Percentiles rank a stretch among this genome's conserved stretches.
These are phyloP conservation scores for Tolypocladium tundrense DNA, from an alignment of 2,329 filamentous ascomycete genomes.

Conservation along the genomic window DNA sequence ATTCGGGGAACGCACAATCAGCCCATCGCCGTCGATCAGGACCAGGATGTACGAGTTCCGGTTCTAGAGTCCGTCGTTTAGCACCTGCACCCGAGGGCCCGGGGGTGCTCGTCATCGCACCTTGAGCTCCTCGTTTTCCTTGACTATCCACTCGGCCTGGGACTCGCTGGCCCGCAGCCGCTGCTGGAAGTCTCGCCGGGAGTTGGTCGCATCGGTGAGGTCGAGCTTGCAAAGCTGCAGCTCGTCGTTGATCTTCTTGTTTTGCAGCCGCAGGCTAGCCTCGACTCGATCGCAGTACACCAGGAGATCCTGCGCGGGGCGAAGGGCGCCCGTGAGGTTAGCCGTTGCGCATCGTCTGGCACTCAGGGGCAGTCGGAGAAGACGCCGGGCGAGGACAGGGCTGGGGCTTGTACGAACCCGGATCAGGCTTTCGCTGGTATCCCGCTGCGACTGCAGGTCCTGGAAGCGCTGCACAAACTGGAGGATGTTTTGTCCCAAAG, in stretches of 20 bases:
- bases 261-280: slow-evolving; percentile 31
- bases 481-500: slow-evolving; percentile 20
- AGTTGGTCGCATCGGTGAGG: slow-evolving; percentile 36
- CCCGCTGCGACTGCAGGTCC: slow-evolving; percentile 28
- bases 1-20: slow-evolving; percentile 33
- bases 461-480: slow-evolving; percentile 39
- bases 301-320: slow-evolving; percentile 17
- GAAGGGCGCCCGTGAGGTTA: background rate
- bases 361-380: background rate
- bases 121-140: slow-evolving; percentile 34
- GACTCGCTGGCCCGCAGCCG: slow-evolving; percentile 29
- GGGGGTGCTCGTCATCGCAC: slow-evolving; percentile 16
- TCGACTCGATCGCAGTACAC: slow-evolving; percentile 31
- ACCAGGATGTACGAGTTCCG: slow-evolving; percentile 50
- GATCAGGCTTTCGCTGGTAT: slow-evolving; percentile 33
- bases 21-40: slow-evolving; percentile 52
- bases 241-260: slow-evolving; percentile 26
- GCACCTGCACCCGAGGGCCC: background rate
- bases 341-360: background rate
- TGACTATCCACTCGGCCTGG: slow-evolving; percentile 21
- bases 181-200: slow-evolving; percentile 40
- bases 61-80: slow-evolving; percentile 23
- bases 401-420: slow-evolving; percentile 26
- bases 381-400: background rate
- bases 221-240: slow-evolving; percentile 37